Percentiles rank a stretch among this genome's conserved stretches.
Conservation (phyloP, 2,329 filamentous ascomycete species). For the Dactylellina drechsleri region DNA sequence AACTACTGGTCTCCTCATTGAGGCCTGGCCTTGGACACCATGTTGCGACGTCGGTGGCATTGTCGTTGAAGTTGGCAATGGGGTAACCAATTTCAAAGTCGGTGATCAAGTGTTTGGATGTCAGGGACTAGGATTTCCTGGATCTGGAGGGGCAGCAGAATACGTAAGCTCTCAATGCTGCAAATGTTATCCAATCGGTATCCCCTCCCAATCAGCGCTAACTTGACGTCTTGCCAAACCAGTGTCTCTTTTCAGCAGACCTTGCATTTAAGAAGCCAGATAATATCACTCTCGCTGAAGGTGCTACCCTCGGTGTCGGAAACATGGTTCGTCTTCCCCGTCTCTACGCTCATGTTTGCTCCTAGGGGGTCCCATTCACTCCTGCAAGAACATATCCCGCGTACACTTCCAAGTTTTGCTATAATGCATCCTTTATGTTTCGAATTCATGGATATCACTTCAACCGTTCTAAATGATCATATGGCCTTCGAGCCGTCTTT, state of each 20-base stretch:
- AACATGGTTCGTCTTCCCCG: conserved; percentile 21
- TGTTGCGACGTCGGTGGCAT: conserved; percentile 40
- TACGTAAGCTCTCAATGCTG: conserved; percentile 38
- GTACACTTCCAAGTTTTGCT: background rate
- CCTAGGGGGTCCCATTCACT: background rate
- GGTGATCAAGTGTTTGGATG: conserved; percentile 45
- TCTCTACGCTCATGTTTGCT: background rate
- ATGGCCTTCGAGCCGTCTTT: conserved; percentile 28
- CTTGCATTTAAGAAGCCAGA: conserved; percentile 34
- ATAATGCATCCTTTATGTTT: conserved; percentile 1
- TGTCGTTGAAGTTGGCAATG: conserved; percentile 38
- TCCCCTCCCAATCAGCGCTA: conserved; percentile 8
- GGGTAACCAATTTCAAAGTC: conserved; percentile 35
- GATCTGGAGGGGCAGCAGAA: conserved; percentile 51
- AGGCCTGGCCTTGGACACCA: conserved; percentile 42
- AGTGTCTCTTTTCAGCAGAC: conserved; percentile 35
- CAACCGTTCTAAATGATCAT: conserved; percentile 19
- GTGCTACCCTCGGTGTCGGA: conserved; percentile 36
- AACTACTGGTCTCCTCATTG: conserved; percentile 30
- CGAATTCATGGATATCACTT: background rate
- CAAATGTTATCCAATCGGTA: conserved; percentile 13
- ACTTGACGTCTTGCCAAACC: conserved; percentile 20
- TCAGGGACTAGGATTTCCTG: conserved; percentile 41
- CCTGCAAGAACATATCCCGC: conserved; percentile 2
- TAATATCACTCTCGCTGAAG: conserved; percentile 30